Percentiles rank a stretch among this genome's conserved stretches.
phyloP scores from a whole-genome alignment of 306 rosid genomes.

The Alnus glutinosa region DNA sequence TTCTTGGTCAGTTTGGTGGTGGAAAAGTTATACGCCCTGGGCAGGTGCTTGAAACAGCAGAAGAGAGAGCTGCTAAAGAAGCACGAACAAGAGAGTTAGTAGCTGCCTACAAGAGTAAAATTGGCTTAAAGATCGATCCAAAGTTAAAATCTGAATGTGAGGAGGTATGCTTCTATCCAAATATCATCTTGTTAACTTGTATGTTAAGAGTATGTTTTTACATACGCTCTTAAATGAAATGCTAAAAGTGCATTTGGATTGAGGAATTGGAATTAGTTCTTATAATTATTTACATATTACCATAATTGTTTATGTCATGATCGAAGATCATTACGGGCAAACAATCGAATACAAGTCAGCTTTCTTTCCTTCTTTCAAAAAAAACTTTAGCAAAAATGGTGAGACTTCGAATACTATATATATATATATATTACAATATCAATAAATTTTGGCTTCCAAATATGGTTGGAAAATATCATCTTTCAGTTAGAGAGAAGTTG shows the following conservation, averaged over 20 bases:
- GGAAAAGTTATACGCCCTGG: constrained; percentile 79
- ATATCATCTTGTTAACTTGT: constrained; percentile 15
- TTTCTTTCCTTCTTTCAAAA: too few species aligned
- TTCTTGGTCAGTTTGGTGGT: constrained; percentile 71
- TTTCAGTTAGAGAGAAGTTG: not conserved
- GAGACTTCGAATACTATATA: not conserved
- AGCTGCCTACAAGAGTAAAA: constrained; percentile 67
- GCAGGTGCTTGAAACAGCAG: constrained; percentile 71
- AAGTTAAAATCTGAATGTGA: constrained; percentile 74
- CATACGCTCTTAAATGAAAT: constrained; percentile 11
- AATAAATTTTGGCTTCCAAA: not conserved
- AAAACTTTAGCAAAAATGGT: not conserved
- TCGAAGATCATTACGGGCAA: not conserved
- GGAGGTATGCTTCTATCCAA: constrained; percentile 45
- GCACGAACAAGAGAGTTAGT: constrained; percentile 64
- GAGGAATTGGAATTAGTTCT: not conserved
- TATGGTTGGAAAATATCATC: not conserved
- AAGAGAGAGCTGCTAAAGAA: constrained; percentile 77
- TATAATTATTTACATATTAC: not conserved
- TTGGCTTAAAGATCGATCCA: constrained; percentile 62
- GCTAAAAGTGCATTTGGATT: constrained; percentile 1
- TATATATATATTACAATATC: not conserved
- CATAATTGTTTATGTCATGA: not conserved
- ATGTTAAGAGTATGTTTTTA: constrained; percentile 6
- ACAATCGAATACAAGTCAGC: not conserved